Conservation (phyloP, 2,329 filamentous ascomycete species). For the Onygenales sp. region DNA sequence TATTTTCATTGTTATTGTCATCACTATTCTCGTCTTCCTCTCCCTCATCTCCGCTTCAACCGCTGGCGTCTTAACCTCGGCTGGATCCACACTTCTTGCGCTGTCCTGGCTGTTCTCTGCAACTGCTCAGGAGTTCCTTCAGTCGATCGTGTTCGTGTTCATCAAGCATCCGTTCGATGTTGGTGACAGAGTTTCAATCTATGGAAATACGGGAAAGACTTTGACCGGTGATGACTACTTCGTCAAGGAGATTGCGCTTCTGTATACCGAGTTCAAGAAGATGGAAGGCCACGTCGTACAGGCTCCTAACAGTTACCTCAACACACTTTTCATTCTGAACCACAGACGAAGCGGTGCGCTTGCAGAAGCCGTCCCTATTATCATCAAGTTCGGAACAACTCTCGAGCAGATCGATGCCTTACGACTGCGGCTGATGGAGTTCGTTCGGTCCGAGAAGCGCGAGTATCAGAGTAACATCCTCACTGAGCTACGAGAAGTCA, state of each 20-base stretch:
- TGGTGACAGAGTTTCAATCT: conserved; percentile 83
- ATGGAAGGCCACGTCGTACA: conserved; percentile 96
- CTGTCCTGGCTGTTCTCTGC: conserved; percentile 88
- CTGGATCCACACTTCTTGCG: conserved; percentile 77
- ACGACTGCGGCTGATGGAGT: conserved; percentile 70
- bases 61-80: conserved; percentile 81
- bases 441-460: conserved; percentile 74
- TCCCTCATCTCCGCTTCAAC: conserved; percentile 83
- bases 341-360: conserved; percentile 82
- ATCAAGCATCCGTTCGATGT: conserved; percentile 97
- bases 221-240: conserved; percentile 87
- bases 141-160: conserved; percentile 91
- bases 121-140: conserved; percentile 79
- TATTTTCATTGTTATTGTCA: conserved; percentile 72
- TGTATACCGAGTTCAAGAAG: conserved; percentile 98
- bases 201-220: conserved; percentile 74
- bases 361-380: conserved; percentile 74
- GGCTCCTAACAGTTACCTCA: conserved; percentile 87
- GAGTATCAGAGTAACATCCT: conserved; percentile 82
- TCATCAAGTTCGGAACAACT: conserved; percentile 82
- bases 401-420: conserved; percentile 74
- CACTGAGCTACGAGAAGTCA: conserved; percentile 70
- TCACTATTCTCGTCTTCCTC: conserved; percentile 77
- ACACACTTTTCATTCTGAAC: conserved; percentile 89
- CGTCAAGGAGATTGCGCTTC: conserved; percentile 82